Evolutionary conservation across 495 filamentous ascomycete genomes (phyloP), one percentile per base, ranked within the genome.

Genomic region (Aspergillus indologenus): DNA sequence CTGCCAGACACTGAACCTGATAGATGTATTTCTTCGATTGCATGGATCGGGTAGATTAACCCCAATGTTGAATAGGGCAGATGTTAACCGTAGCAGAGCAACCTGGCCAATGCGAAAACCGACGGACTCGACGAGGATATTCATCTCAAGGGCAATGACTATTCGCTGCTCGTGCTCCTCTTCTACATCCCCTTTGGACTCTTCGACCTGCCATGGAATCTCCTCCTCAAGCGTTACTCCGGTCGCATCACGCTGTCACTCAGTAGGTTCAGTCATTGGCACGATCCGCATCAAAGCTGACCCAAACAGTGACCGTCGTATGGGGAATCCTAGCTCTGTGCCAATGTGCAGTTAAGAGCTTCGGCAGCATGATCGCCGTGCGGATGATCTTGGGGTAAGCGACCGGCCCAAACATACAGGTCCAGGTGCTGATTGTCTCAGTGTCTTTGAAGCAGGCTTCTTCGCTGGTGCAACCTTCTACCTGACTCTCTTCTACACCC

Each of bases 161-260:
- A 90, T 66, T 89, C 89, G 57, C 78, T 82, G 20, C 78, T 89
- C 7, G 70, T 90, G 42, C 74, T 79, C n/a, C 81, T 90, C 40
- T 90, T 91, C 73, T 90, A 87, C 66, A 78, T 90, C 19, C 88
- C 87, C 14, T 90, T 88, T 59, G 85, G 88, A n/a, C 63, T 89
- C 6, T 85, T 77, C 50, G 83, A 84, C 26, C 81, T 82, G 75
- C 31, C 60, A 83, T 67, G 86, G 81, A 57, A 85, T 84, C 71
- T 68, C 79, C 20, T 84, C 75, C 57, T 87, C 81, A 78, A 87
- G 79, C 68, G 83, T 65, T 66, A 84, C 77, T 45, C 40, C 72
- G 82, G 34, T 61, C 77, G 62, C 69, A 17, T 80, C 75, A 62
- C 75, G 87, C 42, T 74, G 0, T 74, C 71, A 0, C 62, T 66